Base-by-base conservation (phyloP, 192 early-diverging fungal genomes). In the Jimgerdemannia flammicorona region DNA sequence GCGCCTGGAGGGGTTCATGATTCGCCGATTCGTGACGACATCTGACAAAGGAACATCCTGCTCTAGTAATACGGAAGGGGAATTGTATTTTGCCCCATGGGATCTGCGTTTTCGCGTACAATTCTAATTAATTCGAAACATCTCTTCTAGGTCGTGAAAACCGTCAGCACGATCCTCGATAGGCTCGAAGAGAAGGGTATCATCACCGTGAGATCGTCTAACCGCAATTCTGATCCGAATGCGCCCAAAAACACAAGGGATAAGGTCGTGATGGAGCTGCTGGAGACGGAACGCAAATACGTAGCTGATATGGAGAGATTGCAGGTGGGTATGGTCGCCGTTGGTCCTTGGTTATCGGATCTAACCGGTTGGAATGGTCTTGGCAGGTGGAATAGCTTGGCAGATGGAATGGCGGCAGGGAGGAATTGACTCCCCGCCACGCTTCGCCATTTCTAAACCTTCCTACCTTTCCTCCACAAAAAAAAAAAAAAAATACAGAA, bases 251-350 rank as follows among this genome's bases (percentile, higher is more conserved):
- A 97, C 85, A 96, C 94, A 86, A 91, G 96, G 40, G 92, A 95
- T 71, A 91, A 92, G 71, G 86, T 95, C 40, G 86, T 99, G 19
- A 86, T 90, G 41, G 98, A 99, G 83, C 80, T 98, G 65, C 83
- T 99, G 40, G 93, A 95, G 70, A 98, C 98, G 0, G 98, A 99
- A 82, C 88, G 96, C 19, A 93, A 88, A 81, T 98, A 95, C 85
- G 92, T 97, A 41, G 86, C 92, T 44, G 94, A 96, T 81, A 78
- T 99, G 70, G 95, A 97, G 85, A 88, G 86, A 77, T 83, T 99
- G 40, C 91, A 91, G 1, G 29, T 29, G 29, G 29, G 29, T 29
- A 29, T 29, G 0, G 29, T 29, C 29, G 29, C 29, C 29, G 29
- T 29, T 29, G 29, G 29, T 29, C 29, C 29, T 29, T 29, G 29